These are phyloP conservation scores for Pichia sp. DNA, from an alignment of 1,139 yeast species.

Conservation along the genomic window DNA sequence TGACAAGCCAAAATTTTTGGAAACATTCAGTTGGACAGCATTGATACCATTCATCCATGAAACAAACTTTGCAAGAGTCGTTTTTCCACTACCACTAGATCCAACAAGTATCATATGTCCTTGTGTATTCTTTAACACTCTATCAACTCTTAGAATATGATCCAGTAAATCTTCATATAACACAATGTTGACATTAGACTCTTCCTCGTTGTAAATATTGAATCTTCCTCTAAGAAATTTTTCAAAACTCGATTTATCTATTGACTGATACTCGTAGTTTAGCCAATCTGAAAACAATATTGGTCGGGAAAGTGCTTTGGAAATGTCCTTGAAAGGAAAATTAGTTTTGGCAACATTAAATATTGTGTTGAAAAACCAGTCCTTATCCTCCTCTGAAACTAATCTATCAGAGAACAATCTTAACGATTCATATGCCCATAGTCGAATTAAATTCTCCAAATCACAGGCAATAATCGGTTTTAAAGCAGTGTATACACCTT, in stretches of 20 bases:
- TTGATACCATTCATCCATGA: conserved; percentile 87
- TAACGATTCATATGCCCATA: conserved; percentile 82
- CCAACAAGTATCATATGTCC: conserved; percentile 93
- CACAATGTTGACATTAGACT: conserved; percentile 56
- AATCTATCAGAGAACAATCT: conserved; percentile 75
- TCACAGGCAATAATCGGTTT: conserved; percentile 30
- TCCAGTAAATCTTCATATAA: conserved; percentile 71
- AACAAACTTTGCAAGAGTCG: conserved; percentile 73
- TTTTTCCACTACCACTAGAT: conserved; percentile 76
- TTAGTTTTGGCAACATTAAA: conserved; percentile 34
- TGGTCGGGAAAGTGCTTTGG: conserved; percentile 43
- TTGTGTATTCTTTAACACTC: conserved; percentile 80
- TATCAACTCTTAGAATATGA: conserved; percentile 72
- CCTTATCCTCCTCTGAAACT: conserved; percentile 44
- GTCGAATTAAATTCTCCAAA: conserved; percentile 42
- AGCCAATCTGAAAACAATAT: conserved; percentile 74
- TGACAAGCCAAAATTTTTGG: conserved; percentile 48
- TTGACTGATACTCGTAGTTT: conserved; percentile 58
- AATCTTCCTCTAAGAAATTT: conserved; percentile 63
- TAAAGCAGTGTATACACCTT: conserved; percentile 67
- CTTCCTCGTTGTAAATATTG: conserved; percentile 73
- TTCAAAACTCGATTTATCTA: conserved; percentile 45
- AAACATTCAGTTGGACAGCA: conserved; percentile 56
- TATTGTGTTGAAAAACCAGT: conserved; percentile 49
- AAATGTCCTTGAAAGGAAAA: conserved; percentile 49